Evolutionary conservation across 179 eudicot genomes (phyloP).

Genomic region (Camellia oleifera): DNA sequence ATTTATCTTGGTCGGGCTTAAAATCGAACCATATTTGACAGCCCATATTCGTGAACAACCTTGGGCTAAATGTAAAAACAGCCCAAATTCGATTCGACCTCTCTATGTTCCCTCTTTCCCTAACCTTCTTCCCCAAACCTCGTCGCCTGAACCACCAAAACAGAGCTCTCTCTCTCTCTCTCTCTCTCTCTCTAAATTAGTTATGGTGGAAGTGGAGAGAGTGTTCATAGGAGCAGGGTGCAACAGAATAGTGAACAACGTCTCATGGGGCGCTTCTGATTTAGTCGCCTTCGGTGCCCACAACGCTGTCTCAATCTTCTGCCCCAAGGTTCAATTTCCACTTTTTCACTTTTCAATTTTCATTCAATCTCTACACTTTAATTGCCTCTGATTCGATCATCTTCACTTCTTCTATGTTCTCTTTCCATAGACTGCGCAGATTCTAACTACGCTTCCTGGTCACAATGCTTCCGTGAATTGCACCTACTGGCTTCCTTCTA

Average conservation of each 20-base stretch:
- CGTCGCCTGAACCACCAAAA: too few species aligned
- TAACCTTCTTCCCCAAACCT: too few species aligned
- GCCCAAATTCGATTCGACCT: too few species aligned
- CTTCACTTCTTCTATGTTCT: neutral
- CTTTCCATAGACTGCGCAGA: slow-evolving; percentile 60
- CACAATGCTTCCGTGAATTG: slow-evolving; percentile 87
- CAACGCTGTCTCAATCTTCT: slow-evolving; percentile 87
- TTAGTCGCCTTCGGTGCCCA: slow-evolving; percentile 81
- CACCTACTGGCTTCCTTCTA: slow-evolving; percentile 81
- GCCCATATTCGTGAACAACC: too few species aligned
- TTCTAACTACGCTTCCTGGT: slow-evolving; percentile 78
- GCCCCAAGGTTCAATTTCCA: slow-evolving; percentile 53
- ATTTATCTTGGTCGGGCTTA: too few species aligned
- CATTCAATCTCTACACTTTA: too few species aligned
- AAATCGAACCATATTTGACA: too few species aligned
- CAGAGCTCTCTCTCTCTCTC: neutral
- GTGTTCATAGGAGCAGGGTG: slow-evolving; percentile 91
- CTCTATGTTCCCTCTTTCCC: too few species aligned
- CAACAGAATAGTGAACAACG: slow-evolving; percentile 87
- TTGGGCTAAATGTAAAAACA: too few species aligned
- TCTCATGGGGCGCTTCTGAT: slow-evolving; percentile 84
- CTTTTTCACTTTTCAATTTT: neutral
- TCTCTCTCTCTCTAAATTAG: neutral
- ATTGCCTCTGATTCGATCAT: neutral
- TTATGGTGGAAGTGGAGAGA: slow-evolving; percentile 41